These are phyloP conservation scores for Coemansia sp. DNA, from an alignment of 192 early-diverging fungal genomes.

Conservation along the genomic window DNA sequence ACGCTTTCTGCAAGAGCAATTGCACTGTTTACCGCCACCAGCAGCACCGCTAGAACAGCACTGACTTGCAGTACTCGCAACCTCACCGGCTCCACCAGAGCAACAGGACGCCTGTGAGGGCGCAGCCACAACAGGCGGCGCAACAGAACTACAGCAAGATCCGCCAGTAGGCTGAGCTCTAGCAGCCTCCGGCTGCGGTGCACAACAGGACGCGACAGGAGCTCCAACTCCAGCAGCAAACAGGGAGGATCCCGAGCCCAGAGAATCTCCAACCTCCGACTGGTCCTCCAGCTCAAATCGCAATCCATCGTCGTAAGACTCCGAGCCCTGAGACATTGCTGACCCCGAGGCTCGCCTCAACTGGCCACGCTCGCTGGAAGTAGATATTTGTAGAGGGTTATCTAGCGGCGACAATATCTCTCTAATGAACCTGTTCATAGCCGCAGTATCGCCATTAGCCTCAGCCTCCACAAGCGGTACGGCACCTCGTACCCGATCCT, in stretches of 20 bases:
- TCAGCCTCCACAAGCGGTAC: slow-evolving; percentile 1
- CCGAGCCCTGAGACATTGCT: not conserved
- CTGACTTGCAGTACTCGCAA: not conserved
- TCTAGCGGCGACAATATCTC: slow-evolving; percentile 34
- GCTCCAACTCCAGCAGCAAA: not conserved
- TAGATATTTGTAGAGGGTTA: not conserved
- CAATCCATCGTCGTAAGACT: not conserved
- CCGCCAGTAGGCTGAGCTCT: slow-evolving; percentile 16
- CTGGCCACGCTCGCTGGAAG: not conserved
- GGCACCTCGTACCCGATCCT: slow-evolving; percentile 37
- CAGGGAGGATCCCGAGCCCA: not conserved
- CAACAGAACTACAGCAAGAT: slow-evolving; percentile 12
- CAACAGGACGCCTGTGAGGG: slow-evolving; percentile 30
- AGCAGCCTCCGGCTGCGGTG: not conserved
- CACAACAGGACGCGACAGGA: not conserved
- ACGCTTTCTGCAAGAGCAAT: slow-evolving; percentile 23
- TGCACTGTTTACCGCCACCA: slow-evolving; percentile 15
- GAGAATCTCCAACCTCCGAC: not conserved
- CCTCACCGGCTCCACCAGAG: slow-evolving; percentile 4
- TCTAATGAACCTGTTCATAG: slow-evolving; percentile 31
- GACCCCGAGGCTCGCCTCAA: not conserved
- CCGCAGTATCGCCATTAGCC: slow-evolving; percentile 12
- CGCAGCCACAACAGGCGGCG: not conserved
- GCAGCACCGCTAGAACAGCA: not conserved
- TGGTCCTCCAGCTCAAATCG: not conserved